A percentile compares a stretch with the other conserved stretches of the same genome.
These are phyloP conservation scores for Solanum chilense DNA, from an alignment of 257 asterid genomes.

Conservation along the genomic window DNA sequence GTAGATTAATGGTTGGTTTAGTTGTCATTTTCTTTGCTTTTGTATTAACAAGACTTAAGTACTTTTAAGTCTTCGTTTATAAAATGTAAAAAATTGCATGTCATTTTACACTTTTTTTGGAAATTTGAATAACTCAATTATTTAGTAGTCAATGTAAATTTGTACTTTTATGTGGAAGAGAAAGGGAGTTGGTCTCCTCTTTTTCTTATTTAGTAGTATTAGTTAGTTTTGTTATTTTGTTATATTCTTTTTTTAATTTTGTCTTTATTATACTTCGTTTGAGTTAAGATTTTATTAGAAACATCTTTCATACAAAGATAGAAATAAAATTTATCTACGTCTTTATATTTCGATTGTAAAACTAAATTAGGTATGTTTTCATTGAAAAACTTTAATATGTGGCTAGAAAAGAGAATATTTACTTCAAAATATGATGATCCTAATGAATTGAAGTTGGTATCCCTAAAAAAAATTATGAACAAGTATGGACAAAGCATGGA, in stretches of 20 bases:
- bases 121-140: not conserved
- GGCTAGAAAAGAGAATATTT: not conserved
- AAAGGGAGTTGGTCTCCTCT: not conserved
- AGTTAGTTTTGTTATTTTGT: not conserved
- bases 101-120: not conserved
- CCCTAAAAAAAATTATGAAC: not conserved
- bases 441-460: not conserved
- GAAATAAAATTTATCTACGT: not conserved
- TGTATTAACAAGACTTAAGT: not conserved
- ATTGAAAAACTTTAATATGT: not conserved
- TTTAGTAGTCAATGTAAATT: not conserved
- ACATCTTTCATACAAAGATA: not conserved
- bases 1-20: not conserved
- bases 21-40: not conserved
- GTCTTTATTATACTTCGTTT: not conserved
- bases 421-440: not conserved
- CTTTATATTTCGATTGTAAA: too few relatives aligned
- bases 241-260: not conserved
- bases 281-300: not conserved
- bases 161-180: not conserved
- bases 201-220: not conserved
- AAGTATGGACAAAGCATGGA: not conserved
- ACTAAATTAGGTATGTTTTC: not conserved
- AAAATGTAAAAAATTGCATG: not conserved
- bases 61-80: not conserved